A percentile compares a stretch with the other conserved stretches of the same genome.
Evolutionary conservation across 768 basidiomycete species (phyloP).

Genomic region (Mycena epipterygia): DNA sequence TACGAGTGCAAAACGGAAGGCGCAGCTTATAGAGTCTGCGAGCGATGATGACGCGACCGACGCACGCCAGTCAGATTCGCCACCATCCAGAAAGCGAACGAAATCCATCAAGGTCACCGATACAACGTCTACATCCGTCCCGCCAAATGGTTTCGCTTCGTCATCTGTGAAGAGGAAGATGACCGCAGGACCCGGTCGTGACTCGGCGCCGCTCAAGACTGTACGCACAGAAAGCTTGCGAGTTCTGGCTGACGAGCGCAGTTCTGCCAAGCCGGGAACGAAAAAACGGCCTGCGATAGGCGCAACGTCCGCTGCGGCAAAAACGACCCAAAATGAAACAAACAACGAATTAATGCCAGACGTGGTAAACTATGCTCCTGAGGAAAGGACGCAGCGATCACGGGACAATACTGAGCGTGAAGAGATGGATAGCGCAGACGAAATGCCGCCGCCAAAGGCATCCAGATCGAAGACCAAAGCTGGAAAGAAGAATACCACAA

Average conservation of each 20-base stretch:
- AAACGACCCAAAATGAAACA: conserved; percentile 9
- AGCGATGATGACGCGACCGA: conserved; percentile 18
- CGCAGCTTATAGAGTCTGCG: conserved; percentile 21
- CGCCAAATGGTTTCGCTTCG: background rate
- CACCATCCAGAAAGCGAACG: conserved; percentile 23
- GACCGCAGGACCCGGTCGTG: conserved; percentile 23
- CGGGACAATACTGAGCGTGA: conserved; percentile 24
- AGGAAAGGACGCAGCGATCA: conserved; percentile 10
- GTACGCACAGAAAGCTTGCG: conserved; percentile 20
- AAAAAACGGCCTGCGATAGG: background rate
- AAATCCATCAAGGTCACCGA: conserved; percentile 4
- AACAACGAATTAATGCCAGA: conserved; percentile 24
- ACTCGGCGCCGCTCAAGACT: conserved; percentile 9
- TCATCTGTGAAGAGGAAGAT: conserved; percentile 22
- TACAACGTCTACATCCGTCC: background rate
- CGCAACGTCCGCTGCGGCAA: background rate
- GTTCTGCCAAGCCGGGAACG: background rate
- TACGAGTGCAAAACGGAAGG: conserved; percentile 19
- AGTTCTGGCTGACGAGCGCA: conserved; percentile 22
- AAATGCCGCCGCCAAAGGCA: conserved; percentile 35
- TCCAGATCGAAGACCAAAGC: conserved; percentile 34
- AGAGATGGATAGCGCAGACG: conserved; percentile 35
- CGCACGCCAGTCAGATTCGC: conserved; percentile 8
- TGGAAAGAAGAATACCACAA: conserved; percentile 1
- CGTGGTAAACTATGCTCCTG: conserved; percentile 7